Evolutionary conservation across 345 rosid species (phyloP).

Genomic region (Camelina neglecta): DNA sequence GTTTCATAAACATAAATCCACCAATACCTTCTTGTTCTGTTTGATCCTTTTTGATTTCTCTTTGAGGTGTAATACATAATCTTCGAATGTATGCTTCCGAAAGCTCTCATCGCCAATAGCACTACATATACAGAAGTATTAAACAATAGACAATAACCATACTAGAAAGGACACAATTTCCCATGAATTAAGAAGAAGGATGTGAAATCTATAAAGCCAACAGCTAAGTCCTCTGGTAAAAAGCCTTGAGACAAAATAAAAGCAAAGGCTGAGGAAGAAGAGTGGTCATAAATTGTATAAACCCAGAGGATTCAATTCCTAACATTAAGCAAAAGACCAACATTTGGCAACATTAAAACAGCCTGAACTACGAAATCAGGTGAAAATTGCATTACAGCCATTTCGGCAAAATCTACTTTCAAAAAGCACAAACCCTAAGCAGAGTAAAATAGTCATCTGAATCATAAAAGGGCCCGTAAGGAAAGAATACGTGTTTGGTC

Average conservation of each 20-base stretch:
- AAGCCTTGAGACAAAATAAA: neutral
- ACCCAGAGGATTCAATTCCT: neutral
- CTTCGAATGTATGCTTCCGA: conserved; percentile 70
- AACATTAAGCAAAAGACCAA: conserved; percentile 13
- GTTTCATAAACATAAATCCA: neutral
- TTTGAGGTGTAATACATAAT: conserved; percentile 64
- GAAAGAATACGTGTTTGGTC: neutral
- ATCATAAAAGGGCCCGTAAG: conserved; percentile 11
- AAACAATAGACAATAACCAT: conserved; percentile 9
- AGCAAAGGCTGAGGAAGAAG: conserved; percentile 15
- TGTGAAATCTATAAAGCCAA: conserved; percentile 5
- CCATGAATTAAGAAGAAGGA: conserved; percentile 15
- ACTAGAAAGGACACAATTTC: neutral
- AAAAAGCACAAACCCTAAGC: neutral
- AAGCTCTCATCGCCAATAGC: conserved; percentile 72
- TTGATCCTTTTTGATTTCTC: conserved; percentile 69
- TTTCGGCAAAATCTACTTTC: neutral
- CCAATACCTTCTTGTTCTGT: conserved; percentile 68
- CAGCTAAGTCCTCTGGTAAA: neutral
- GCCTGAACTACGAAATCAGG: neutral
- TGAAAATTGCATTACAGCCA: conserved; percentile 9
- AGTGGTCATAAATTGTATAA: conserved; percentile 14
- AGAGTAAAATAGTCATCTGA: conserved; percentile 16
- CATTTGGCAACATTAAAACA: conserved; percentile 12
- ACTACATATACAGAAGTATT: conserved; percentile 50